These are phyloP conservation scores for Datisca glomerata DNA, from an alignment of 306 rosid species.

Conservation along the genomic window DNA sequence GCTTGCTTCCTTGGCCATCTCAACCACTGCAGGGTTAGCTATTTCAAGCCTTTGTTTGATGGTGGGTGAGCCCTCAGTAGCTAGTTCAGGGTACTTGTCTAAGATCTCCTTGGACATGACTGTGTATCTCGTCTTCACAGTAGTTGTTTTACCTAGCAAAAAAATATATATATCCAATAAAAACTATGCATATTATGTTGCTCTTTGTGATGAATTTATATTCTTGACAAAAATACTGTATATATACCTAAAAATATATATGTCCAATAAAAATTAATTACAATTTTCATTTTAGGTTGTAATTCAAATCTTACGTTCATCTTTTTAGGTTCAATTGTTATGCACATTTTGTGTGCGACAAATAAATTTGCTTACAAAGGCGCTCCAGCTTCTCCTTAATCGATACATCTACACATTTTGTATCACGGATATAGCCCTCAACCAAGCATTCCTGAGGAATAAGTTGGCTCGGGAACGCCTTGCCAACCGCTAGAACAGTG, in stretches of 20 bases:
- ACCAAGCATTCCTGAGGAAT: slow-evolving; percentile 94
- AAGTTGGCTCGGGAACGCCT: slow-evolving; percentile 79
- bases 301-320: too few relatives aligned
- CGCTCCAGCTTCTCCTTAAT: slow-evolving; percentile 81
- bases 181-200: too few relatives aligned
- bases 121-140: slow-evolving; percentile 94
- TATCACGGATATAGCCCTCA: slow-evolving; percentile 85
- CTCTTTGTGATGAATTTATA: too few relatives aligned
- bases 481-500: slow-evolving; percentile 77
- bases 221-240: too few relatives aligned
- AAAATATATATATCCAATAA: too few relatives aligned
- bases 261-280: too few relatives aligned
- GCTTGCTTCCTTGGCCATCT: slow-evolving; percentile 78
- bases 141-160: slow-evolving; percentile 96
- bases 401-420: slow-evolving; percentile 56
- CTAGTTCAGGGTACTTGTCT: slow-evolving; percentile 74
- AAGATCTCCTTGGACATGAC: slow-evolving; percentile 96
- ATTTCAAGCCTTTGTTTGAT: slow-evolving; percentile 73
- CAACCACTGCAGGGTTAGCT: slow-evolving; percentile 81
- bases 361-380: slow-evolving; percentile 72
- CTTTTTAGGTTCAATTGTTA: too few relatives aligned
- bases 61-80: slow-evolving; percentile 77
- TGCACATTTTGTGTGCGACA: too few relatives aligned
- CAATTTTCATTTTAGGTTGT: too few relatives aligned
- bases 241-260: too few relatives aligned